These are phyloP conservation scores for Cercophora sp. DNA, from an alignment of 495 filamentous ascomycete genomes.

Conservation along the genomic window DNA sequence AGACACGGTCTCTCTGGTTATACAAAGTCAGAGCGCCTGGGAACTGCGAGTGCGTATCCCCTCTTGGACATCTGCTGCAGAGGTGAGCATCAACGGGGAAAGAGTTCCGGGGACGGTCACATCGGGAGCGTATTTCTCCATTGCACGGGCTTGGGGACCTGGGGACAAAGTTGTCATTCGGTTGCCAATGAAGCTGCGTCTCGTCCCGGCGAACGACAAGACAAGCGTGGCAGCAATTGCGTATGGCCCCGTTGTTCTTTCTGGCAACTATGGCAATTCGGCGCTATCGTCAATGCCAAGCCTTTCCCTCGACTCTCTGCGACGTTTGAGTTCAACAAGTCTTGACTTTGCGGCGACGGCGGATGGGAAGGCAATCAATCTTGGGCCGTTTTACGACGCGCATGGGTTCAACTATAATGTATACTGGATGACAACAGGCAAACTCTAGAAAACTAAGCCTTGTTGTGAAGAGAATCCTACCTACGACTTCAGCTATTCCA, in stretches of 20 bases:
- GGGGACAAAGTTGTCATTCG: slow-evolving; percentile 31
- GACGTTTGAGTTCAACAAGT: neutral
- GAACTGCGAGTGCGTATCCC: slow-evolving; percentile 32
- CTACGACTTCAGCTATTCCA: too few relatives aligned
- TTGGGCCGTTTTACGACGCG: slow-evolving; percentile 17
- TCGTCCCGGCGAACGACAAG: slow-evolving; percentile 33
- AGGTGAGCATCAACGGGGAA: slow-evolving; percentile 29
- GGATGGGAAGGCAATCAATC: slow-evolving; percentile 11
- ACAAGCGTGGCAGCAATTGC: slow-evolving; percentile 27
- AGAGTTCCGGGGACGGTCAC: slow-evolving; percentile 8
- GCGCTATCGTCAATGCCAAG: slow-evolving; percentile 4
- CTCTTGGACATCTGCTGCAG: slow-evolving; percentile 26
- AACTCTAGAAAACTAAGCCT: too few relatives aligned
- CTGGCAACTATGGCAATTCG: slow-evolving; percentile 28
- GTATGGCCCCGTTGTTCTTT: slow-evolving; percentile 31
- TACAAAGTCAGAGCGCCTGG: slow-evolving; percentile 21
- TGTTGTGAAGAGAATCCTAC: too few relatives aligned
- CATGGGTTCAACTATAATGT: slow-evolving; percentile 17
- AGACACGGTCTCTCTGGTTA: slow-evolving; percentile 25
- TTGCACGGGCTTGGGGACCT: slow-evolving; percentile 28
- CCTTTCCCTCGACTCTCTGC: slow-evolving; percentile 10
- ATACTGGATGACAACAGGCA: slow-evolving; percentile 14
- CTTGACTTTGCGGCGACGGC: slow-evolving; percentile 10
- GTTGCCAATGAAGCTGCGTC: slow-evolving; percentile 29
- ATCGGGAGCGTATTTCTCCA: slow-evolving; percentile 26